Percentiles rank a stretch among this genome's conserved stretches.
Evolutionary conservation across 176 grass and related monocot genomes (phyloP).

Genomic region (Avena atlantica): DNA sequence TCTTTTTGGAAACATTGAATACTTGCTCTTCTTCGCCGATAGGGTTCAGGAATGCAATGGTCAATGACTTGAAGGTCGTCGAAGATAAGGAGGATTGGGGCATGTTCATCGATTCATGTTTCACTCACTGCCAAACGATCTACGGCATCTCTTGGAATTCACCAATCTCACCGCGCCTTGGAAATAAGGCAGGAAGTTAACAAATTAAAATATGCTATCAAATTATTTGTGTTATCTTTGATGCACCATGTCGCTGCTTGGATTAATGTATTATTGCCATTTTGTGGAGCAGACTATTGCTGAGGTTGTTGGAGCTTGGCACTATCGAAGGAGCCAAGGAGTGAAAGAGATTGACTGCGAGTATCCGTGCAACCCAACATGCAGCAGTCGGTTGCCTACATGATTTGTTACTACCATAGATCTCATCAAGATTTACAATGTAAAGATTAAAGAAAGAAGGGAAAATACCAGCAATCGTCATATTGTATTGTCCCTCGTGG

Average conservation of each 20-base stretch:
- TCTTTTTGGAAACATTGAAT: neutral
- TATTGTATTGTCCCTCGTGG: neutral
- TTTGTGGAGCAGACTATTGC: neutral
- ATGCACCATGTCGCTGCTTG: neutral
- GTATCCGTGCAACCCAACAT: slow-evolving; percentile 6
- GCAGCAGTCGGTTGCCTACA: neutral
- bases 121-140: slow-evolving; percentile 66
- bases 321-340: neutral
- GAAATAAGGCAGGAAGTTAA: slow-evolving; percentile 40
- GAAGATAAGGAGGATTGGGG: slow-evolving; percentile 52
- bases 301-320: neutral
- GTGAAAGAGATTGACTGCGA: neutral
- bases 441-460: neutral
- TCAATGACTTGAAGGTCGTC: slow-evolving; percentile 47
- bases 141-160: slow-evolving; percentile 52
- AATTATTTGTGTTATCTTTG: neutral
- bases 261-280: neutral
- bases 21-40: neutral
- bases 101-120: slow-evolving; percentile 79
- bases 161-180: slow-evolving; percentile 47
- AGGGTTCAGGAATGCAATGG: slow-evolving; percentile 56
- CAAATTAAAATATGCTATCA: neutral
- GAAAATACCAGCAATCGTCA: neutral
- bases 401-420: neutral
- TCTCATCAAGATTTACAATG: neutral